Evolutionary conservation across 306 rosid species (phyloP).

Genomic region (barrel medic (Medicago truncatula)): DNA sequence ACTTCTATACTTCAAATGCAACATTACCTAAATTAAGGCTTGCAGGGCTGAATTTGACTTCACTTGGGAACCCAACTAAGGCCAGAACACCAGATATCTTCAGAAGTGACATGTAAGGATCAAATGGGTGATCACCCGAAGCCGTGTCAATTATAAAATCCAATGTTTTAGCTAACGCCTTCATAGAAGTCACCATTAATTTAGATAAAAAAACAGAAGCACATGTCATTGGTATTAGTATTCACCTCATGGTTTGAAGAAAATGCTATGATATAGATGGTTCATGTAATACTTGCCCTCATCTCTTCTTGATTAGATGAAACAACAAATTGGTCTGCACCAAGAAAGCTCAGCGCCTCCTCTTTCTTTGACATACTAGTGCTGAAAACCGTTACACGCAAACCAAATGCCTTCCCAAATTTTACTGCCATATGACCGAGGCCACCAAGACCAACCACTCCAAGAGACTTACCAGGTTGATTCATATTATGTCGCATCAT

Average conservation of each 20-base stretch:
- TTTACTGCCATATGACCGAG: slow-evolving; percentile 95
- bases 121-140: slow-evolving; percentile 88
- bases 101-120: slow-evolving; percentile 76
- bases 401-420: slow-evolving; percentile 85
- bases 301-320: slow-evolving; percentile 78
- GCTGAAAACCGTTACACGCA: slow-evolving; percentile 77
- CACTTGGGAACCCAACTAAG: slow-evolving; percentile 79
- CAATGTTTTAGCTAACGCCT: slow-evolving; percentile 70
- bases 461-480: slow-evolving; percentile 87
- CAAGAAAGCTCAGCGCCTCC: slow-evolving; percentile 74
- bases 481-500: slow-evolving; percentile 88
- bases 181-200: slow-evolving; percentile 33
- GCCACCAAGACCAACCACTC: slow-evolving; percentile 94
- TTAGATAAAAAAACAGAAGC: slow-evolving; percentile 7
- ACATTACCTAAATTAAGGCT: slow-evolving; percentile 71
- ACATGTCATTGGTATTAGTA: slow-evolving; percentile 6
- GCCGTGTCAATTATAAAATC: slow-evolving; percentile 85
- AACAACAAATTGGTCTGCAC: slow-evolving; percentile 78
- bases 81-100: slow-evolving; percentile 66
- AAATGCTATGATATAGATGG: slow-evolving; percentile 1
- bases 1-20: not conserved
- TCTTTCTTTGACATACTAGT: slow-evolving; percentile 82
- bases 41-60: slow-evolving; percentile 76
- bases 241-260: not conserved
- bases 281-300: slow-evolving; percentile 51